These are phyloP conservation scores for Saussurea involucrata DNA, from an alignment of 129 eudicot genomes.

Conservation along the genomic window DNA sequence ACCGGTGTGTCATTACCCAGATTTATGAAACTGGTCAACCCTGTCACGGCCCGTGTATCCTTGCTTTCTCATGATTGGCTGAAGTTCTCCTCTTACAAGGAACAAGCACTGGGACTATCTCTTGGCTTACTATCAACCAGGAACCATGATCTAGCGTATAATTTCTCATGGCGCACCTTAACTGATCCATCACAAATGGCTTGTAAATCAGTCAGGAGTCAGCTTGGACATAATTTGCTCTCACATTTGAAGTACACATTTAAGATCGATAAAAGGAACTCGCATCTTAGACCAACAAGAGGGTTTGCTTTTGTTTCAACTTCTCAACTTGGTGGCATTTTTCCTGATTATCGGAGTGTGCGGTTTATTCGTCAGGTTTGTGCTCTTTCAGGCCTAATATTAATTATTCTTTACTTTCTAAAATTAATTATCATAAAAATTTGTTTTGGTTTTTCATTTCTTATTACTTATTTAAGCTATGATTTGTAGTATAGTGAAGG, in stretches of 20 bases:
- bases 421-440: neutral
- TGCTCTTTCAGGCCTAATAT: conserved; percentile 8
- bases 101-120: conserved; percentile 60
- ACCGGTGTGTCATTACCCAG: conserved; percentile 70
- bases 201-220: conserved; percentile 62
- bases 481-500: neutral
- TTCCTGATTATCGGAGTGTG: conserved; percentile 75
- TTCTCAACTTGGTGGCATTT: conserved; percentile 78
- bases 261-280: conserved; percentile 71
- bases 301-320: conserved; percentile 83
- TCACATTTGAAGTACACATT: conserved; percentile 76
- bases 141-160: conserved; percentile 75
- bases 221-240: conserved; percentile 70
- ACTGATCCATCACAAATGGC: conserved; percentile 76
- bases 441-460: neutral
- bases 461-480: neutral
- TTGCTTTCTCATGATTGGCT: conserved; percentile 88
- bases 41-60: conserved; percentile 68
- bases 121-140: conserved; percentile 65
- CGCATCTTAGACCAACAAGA: conserved; percentile 77
- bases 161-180: conserved; percentile 66
- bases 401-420: neutral
- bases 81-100: conserved; percentile 80
- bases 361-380: conserved; percentile 85
- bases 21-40: conserved; percentile 50